Evolutionary conservation across 2,329 filamentous ascomycete species (phyloP), one percentile per base, ranked within the genome.

Genomic region (Cercospora nicotianae): DNA sequence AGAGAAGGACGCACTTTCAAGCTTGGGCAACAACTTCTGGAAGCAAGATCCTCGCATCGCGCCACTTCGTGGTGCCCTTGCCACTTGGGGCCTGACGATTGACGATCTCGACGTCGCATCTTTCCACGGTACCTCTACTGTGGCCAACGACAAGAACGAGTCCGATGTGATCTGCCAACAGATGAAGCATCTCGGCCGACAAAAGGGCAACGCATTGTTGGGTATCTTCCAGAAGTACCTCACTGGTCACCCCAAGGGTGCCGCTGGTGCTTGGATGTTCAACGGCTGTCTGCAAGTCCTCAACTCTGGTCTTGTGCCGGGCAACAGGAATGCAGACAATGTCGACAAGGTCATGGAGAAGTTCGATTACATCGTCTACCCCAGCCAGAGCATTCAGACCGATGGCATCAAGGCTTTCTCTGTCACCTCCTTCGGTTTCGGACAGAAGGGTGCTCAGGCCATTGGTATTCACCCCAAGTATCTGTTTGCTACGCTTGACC

Each of bases 161-260:
- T 98, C 95, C 18, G 94, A 94, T 64, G 95, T 97, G 77, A 91
- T 99, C 75, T 97, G 94, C 85, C 89, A 97, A 80, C 96, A 99
- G 83, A 89, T 99, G 81, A 90, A 90, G 75, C 96, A 99, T 79
- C 90, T 99, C 63, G 95, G 95, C 73, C 92, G 95, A 75, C 91
- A 90, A 82, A 97, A 97, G 89, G 95, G 96, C 77, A 99, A 99
- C 77, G 94, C 95, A 33, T 86, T 99, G 13, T 83, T 98, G 72
- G 95, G 94, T 84, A 94, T 99, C 80, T 99, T 98, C 91, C 95
- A 99, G 83, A 99, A 99, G 83, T 98, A 96, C 81, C 89, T 99
- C 70, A 99, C 96, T 64, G 95, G 95, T 81, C 95, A 99, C 80
- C 95, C 95, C 77, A 99, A 99, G 89, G 95, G 95, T 90, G 94